Evolutionary conservation across 2,329 filamentous ascomycete genomes (phyloP).

Genomic region (Teratosphaeria epicoccoides): DNA sequence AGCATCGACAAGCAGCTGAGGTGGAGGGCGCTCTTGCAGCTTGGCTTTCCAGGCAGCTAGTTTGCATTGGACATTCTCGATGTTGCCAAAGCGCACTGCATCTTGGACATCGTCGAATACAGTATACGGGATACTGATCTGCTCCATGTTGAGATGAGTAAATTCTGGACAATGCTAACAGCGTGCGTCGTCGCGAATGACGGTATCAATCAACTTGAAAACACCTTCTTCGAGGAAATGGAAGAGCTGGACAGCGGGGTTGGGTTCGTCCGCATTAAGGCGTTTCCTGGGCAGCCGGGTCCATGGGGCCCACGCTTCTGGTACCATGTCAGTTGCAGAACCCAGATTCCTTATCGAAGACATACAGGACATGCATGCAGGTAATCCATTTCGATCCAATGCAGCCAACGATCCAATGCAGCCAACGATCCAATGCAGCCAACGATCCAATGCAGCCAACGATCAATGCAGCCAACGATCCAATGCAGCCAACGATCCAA

Average conservation of each 20-base stretch:
- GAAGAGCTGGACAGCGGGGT: not conserved
- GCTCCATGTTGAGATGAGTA: not conserved
- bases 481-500: too few relatives aligned
- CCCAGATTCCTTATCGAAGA: too few relatives aligned
- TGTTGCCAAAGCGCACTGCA: not conserved
- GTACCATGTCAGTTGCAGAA: too few relatives aligned
- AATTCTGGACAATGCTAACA: not conserved
- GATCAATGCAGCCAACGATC: too few relatives aligned
- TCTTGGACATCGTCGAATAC: not conserved
- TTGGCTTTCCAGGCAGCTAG: not conserved
- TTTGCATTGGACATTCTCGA: not conserved
- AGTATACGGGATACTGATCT: not conserved
- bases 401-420: too few relatives aligned
- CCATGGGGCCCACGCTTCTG: too few relatives aligned
- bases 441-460: too few relatives aligned
- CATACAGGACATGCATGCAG: too few relatives aligned
- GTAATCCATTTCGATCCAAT: too few relatives aligned
- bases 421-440: too few relatives aligned
- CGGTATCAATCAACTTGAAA: too few relatives aligned
- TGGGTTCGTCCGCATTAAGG: not conserved
- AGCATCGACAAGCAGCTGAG: not conserved
- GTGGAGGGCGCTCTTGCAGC: not conserved
- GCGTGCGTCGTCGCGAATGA: not conserved
- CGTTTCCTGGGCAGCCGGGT: too few relatives aligned
- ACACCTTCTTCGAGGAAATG: not conserved